Conservation (phyloP, 2,329 filamentous ascomycete genomes). For the Incumbomyces lentus region DNA sequence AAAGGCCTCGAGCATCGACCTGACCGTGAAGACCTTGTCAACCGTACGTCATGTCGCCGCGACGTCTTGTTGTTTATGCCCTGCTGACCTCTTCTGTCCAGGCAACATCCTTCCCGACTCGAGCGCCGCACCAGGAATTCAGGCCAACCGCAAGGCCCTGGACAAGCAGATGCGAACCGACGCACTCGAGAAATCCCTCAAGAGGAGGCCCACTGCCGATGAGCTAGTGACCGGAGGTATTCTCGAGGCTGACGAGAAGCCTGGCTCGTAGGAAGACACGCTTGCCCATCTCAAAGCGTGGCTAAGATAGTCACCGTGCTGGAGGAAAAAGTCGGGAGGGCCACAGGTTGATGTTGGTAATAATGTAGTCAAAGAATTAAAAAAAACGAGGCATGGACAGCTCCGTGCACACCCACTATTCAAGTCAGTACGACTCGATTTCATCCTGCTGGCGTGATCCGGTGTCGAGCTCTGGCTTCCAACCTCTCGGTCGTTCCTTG, state of each 20-base stretch:
- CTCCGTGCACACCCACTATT: neutral
- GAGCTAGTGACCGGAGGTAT: slow-evolving; percentile 71
- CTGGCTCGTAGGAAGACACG: slow-evolving; percentile 21
- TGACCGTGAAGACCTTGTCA: slow-evolving; percentile 64
- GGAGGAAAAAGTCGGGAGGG: neutral
- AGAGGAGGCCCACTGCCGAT: slow-evolving; percentile 64
- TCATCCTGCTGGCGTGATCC: slow-evolving; percentile 25
- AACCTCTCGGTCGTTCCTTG: slow-evolving; percentile 79
- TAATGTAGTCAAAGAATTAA: neutral
- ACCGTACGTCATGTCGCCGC: slow-evolving; percentile 46
- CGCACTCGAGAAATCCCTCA: slow-evolving; percentile 75
- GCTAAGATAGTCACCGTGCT: neutral
- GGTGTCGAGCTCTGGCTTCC: slow-evolving; percentile 63
- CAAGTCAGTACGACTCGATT: slow-evolving; percentile 22
- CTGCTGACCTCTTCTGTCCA: slow-evolving; percentile 26
- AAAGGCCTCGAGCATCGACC: slow-evolving; percentile 54
- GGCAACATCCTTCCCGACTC: slow-evolving; percentile 80
- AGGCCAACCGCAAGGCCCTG: slow-evolving; percentile 73
- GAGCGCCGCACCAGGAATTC: slow-evolving; percentile 65
- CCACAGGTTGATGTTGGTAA: neutral
- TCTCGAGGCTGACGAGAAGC: slow-evolving; percentile 52
- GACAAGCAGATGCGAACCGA: slow-evolving; percentile 82
- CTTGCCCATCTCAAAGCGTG: neutral
- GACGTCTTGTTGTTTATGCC: neutral
- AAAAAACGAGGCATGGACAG: slow-evolving; percentile 1